Evolutionary conservation across 306 rosid species (phyloP).

Genomic region (Pterocarpus santalinus): DNA sequence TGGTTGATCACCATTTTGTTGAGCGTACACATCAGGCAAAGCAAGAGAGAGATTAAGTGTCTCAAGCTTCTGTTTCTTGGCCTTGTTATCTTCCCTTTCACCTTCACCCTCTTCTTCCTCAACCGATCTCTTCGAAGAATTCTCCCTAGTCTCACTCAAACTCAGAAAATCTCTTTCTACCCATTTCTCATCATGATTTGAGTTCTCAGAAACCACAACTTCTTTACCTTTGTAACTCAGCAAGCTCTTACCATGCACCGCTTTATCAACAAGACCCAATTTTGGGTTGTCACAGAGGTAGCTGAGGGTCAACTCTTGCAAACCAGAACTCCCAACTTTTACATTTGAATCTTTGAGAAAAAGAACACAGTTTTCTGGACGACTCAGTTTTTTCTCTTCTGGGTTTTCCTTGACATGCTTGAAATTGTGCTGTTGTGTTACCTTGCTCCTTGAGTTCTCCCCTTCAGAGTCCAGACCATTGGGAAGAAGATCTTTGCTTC

Average conservation of each 20-base stretch:
- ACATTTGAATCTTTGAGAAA: constrained; percentile 59
- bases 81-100: constrained; percentile 63
- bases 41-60: constrained; percentile 90
- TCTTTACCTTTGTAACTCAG: constrained; percentile 75
- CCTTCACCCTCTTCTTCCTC: constrained; percentile 67
- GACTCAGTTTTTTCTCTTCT: constrained; percentile 21
- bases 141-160: constrained; percentile 70
- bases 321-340: constrained; percentile 49
- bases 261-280: constrained; percentile 65
- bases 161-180: constrained; percentile 90
- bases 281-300: constrained; percentile 79
- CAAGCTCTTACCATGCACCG: constrained; percentile 57
- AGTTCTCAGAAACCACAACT: constrained; percentile 59
- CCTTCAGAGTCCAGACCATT: constrained; percentile 64
- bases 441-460: constrained; percentile 85
- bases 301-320: constrained; percentile 89
- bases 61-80: constrained; percentile 84
- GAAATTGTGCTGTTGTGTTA: constrained; percentile 62
- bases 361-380: constrained; percentile 44
- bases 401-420: constrained; percentile 51
- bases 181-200: constrained; percentile 77
- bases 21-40: constrained; percentile 84
- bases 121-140: constrained; percentile 78
- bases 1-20: constrained; percentile 68
- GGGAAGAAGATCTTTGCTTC: constrained; percentile 59